Evolutionary conservation across 2,329 filamentous ascomycete genomes (phyloP), one percentile per base, ranked within the genome.

Genomic region (Aurifilum marmelostoma): DNA sequence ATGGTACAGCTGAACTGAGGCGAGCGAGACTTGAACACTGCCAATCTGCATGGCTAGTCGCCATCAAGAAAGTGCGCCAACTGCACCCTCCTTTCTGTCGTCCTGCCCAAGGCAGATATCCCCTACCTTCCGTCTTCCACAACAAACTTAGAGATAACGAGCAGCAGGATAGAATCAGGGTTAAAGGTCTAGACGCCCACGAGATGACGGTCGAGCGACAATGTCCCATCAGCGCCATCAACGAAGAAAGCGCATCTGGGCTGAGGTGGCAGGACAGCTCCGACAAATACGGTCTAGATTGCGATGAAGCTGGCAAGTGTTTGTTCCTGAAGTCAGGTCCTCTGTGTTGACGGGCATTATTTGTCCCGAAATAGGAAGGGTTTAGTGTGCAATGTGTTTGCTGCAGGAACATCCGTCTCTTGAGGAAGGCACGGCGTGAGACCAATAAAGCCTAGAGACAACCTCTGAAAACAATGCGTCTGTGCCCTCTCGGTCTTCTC

Each of bases 281-380:
- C 27, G 16, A 18, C 16, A 32, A 7, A 29, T 6, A 56, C 4
- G 52, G 24, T 14, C 3, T 8, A 8, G 27, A 8, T 9, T 27
- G 52, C 32, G 52, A 18, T 18, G 52, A 18, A 29, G 12, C 24
- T 32, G 1, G 52, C 27, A 16, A 7, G 52, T 14, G 27, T 18
- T 29, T 27, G 27, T 29, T 16, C 50, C 52, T 56, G 7, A 56
- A 56, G 59, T 14, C 21, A 47, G 59, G 8, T 24, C 43, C 34
- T 21, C 47, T n/a, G n/a, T 50, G 21, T 50, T 24, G 47, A n/a
- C 21, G 24, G 21, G 47, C n/a, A 27, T 12, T 27, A 34, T 21
- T 9, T 47, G n/a, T n/a, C 21, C 39, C 32, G 21, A 66, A 37
- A 9, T 29, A 34, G 58, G 65, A 67, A 67, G 34, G 65, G 24